These are phyloP conservation scores for Panicum hallii DNA, from an alignment of 202 grass and related monocot species.

Conservation along the genomic window DNA sequence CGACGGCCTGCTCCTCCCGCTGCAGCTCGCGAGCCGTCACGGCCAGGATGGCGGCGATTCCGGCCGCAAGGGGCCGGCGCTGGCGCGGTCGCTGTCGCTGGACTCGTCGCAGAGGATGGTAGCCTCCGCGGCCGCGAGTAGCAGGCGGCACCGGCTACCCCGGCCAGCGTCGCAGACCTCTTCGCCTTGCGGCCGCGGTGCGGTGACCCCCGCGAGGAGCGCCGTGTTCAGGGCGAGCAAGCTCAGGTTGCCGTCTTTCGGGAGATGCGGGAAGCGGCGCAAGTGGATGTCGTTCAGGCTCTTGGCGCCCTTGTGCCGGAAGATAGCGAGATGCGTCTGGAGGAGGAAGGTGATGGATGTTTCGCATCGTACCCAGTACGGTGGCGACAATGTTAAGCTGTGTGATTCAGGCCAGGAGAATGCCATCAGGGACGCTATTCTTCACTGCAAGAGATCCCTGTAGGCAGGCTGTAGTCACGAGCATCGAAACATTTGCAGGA, in stretches of 20 bases:
- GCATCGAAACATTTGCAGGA: background rate
- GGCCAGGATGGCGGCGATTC: background rate
- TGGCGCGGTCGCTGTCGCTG: background rate
- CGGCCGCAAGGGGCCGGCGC: background rate
- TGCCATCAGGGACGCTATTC: conserved; percentile 50
- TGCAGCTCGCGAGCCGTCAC: conserved; percentile 9
- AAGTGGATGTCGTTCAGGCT: conserved; percentile 40
- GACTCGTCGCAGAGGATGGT: conserved; percentile 33
- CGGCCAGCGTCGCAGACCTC: conserved; percentile 2
- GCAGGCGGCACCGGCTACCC: background rate
- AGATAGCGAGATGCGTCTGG: conserved; percentile 22
- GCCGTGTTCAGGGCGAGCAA: background rate
- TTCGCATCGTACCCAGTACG: background rate
- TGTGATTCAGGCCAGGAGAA: conserved; percentile 38
- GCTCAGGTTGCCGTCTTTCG: conserved; percentile 29
- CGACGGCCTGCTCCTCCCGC: conserved; percentile 50
- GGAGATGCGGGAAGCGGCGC: conserved; percentile 19
- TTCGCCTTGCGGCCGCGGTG: background rate
- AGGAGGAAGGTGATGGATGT: background rate
- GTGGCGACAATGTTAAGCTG: background rate
- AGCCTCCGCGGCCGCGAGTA: conserved; percentile 8
- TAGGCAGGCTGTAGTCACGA: background rate
- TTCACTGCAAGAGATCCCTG: conserved; percentile 55
- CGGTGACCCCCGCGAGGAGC: background rate
- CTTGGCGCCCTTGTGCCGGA: conserved; percentile 42